Evolutionary conservation across 345 rosid genomes (phyloP).

Genomic region (Pelargonium nanum): DNA sequence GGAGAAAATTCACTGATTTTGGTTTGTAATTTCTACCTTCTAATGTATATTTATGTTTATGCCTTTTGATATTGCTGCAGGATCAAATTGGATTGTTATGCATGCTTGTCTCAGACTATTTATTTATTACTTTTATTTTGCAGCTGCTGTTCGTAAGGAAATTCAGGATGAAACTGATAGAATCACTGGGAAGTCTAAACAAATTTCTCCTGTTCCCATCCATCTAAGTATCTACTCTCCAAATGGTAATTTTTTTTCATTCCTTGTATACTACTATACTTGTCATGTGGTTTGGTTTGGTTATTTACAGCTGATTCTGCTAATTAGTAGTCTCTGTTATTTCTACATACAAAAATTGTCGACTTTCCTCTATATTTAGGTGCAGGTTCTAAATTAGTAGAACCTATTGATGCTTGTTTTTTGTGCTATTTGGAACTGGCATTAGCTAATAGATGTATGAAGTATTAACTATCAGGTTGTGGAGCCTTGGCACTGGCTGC

Average conservation of each 20-base stretch:
- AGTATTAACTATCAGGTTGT: not conserved
- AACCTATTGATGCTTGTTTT: not conserved
- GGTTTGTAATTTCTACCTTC: constrained; percentile 20
- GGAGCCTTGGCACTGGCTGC: too few relatives aligned
- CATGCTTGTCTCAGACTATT: too few relatives aligned
- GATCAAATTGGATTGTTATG: not conserved
- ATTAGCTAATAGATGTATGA: not conserved
- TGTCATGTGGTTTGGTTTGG: too few relatives aligned
- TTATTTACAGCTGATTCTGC: too few relatives aligned
- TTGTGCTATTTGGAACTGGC: not conserved
- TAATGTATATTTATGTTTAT: not conserved
- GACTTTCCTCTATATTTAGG: not conserved
- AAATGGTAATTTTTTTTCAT: constrained; percentile 29
- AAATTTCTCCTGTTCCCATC: constrained; percentile 88
- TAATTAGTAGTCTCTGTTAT: too few relatives aligned
- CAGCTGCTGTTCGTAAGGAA: constrained; percentile 76
- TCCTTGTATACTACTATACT: not conserved
- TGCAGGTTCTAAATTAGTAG: not conserved
- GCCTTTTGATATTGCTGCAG: not conserved
- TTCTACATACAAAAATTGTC: too few relatives aligned
- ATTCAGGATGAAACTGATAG: constrained; percentile 93
- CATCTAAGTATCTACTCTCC: constrained; percentile 95
- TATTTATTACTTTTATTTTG: too few relatives aligned
- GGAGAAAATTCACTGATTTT: constrained; percentile 54
- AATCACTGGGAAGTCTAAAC: constrained; percentile 71